phyloP scores from a whole-genome alignment of 345 rosid species.

The Angophora floribunda region DNA sequence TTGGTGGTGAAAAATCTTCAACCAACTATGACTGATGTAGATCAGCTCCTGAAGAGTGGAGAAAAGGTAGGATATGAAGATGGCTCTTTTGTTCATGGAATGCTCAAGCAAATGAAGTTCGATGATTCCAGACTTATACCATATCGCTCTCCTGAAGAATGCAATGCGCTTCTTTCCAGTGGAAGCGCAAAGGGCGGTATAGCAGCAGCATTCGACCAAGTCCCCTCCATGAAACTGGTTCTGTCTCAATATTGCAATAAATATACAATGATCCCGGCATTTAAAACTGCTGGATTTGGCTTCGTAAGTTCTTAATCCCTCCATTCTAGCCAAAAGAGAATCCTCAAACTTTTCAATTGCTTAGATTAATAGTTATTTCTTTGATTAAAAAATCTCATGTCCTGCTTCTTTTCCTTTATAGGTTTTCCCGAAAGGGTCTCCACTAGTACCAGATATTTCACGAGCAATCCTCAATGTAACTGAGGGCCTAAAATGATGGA shows the following conservation, averaged over 20 bases:
- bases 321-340: not conserved
- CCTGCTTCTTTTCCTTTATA: not conserved
- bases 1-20: not conserved
- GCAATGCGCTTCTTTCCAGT: not conserved
- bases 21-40: not conserved
- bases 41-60: not conserved
- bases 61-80: not conserved
- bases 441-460: not conserved
- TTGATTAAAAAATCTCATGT: not conserved
- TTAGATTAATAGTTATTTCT: not conserved
- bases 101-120: not conserved
- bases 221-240: not conserved
- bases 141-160: not conserved
- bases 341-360: not conserved
- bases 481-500: not conserved
- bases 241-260: not conserved
- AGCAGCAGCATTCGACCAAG: not conserved
- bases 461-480: not conserved
- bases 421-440: not conserved
- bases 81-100: not conserved
- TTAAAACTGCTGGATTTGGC: not conserved
- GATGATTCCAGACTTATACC: not conserved
- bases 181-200: not conserved
- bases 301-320: not conserved
- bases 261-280: not conserved